phyloP scores from a whole-genome alignment of 2,329 filamentous ascomycete genomes.

The Ceratocystis cacaofunesta region DNA sequence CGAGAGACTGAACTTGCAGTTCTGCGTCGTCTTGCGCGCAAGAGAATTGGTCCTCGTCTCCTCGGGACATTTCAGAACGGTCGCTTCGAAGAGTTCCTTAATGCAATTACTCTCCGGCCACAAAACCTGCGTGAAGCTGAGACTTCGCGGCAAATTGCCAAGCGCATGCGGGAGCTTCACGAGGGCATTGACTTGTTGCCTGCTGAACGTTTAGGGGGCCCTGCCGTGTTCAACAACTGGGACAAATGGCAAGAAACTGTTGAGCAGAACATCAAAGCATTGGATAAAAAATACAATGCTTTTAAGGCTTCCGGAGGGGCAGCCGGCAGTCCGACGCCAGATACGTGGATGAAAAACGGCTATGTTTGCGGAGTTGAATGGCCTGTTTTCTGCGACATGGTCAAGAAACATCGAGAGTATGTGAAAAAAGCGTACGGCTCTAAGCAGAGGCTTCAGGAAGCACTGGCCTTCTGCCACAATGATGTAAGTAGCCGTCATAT shows the following conservation, averaged over 20 bases:
- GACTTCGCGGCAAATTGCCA: constrained; percentile 84
- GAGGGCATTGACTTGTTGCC: constrained; percentile 78
- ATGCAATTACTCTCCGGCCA: constrained; percentile 66
- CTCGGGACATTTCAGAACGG: constrained; percentile 89
- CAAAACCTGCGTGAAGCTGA: constrained; percentile 64
- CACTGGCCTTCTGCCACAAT: constrained; percentile 90
- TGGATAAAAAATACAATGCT: constrained; percentile 44
- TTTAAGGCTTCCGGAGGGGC: constrained; percentile 22
- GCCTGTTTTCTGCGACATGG: constrained; percentile 56
- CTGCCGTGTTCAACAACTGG: constrained; percentile 85
- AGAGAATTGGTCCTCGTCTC: constrained; percentile 82
- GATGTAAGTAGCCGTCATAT: constrained; percentile 47
- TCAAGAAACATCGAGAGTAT: constrained; percentile 64
- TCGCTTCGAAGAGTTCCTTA: constrained; percentile 87
- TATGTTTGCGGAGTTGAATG: constrained; percentile 75
- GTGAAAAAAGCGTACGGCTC: constrained; percentile 60
- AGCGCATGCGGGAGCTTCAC: constrained; percentile 92
- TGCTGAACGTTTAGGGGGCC: constrained; percentile 61
- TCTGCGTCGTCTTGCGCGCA: constrained; percentile 68
- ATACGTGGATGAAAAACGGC: constrained; percentile 52
- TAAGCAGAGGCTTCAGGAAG: constrained; percentile 48
- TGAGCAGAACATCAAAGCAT: constrained; percentile 39
- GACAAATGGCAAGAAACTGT: constrained; percentile 71
- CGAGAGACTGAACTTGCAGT: constrained; percentile 80
- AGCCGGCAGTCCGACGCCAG: constrained; percentile 21